phyloP scores from a whole-genome alignment of 495 filamentous ascomycete species.

The Penicillium fimorum region DNA sequence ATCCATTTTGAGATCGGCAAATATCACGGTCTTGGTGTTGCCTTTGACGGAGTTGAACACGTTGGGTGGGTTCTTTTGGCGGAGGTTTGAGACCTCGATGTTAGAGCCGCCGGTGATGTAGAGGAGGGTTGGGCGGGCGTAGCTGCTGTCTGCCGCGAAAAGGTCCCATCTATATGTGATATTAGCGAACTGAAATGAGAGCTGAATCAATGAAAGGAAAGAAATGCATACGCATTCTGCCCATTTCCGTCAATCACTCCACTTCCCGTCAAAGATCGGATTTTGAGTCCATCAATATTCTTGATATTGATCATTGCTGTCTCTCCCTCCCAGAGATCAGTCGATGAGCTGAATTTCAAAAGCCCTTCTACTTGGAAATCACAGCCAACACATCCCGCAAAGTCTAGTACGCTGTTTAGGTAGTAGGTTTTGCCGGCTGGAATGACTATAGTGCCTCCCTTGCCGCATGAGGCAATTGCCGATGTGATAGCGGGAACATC shows the following conservation, averaged over 20 bases:
- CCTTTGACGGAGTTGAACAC: constrained; percentile 45
- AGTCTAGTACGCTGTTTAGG: constrained; percentile 39
- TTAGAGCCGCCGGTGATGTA: constrained; percentile 40
- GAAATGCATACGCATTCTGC: constrained; percentile 32
- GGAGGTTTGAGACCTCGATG: constrained; percentile 34
- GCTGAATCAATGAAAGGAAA: background rate
- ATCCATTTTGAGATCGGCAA: constrained; percentile 34
- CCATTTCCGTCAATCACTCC: constrained; percentile 50
- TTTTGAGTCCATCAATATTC: constrained; percentile 33
- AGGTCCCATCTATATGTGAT: constrained; percentile 32
- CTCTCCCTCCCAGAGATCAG: constrained; percentile 38
- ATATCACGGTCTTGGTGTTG: constrained; percentile 28
- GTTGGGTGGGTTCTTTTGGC: constrained; percentile 43
- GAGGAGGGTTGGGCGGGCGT: constrained; percentile 39
- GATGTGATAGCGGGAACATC: constrained; percentile 41
- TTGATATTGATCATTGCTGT: constrained; percentile 40
- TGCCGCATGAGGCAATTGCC: constrained; percentile 38
- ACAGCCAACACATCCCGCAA: constrained; percentile 37
- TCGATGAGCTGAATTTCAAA: constrained; percentile 37
- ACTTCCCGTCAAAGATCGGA: constrained; percentile 37
- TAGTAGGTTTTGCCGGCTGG: constrained; percentile 41
- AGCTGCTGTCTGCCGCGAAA: constrained; percentile 38
- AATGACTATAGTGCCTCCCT: constrained; percentile 44
- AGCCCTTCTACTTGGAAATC: constrained; percentile 45
- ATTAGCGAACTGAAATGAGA: background rate